Evolutionary conservation across 106 monocot species (phyloP), one percentile per base, ranked within the genome.

Genomic region (Gastrodia elata): DNA sequence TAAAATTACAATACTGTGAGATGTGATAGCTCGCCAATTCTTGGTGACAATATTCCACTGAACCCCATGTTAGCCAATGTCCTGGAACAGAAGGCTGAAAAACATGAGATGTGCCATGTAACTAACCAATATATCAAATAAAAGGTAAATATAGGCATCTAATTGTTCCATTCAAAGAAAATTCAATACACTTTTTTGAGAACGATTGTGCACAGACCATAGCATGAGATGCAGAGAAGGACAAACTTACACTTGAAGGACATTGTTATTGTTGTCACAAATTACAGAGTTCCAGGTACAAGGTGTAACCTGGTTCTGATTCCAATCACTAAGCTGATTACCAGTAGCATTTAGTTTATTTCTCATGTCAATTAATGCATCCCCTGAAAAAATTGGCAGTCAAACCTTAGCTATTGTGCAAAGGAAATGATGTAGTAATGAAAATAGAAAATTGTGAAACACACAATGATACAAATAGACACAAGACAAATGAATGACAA

Each of bases 311-410:
- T 86, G 90, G 79, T 98, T 93, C 68, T 49, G 64, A 41, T 82
- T 87, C 97, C 97, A 98, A 74, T 86, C 82, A 52, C 72, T n/a
- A 49, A 98, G 88, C 76, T 93, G 93, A 83, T 80, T 74, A 43
- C 28, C 65, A 28, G 74, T 65, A 27, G 86, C 91, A 78, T 90
- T 93, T 39, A 98, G 74, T 55, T 80, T 77, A 41, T 22, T 34
- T 79, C 75, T 98, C 93, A 98, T 83, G 69, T 86, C 90, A 83
- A 69, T 49, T 32, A 98, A 80, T 72, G 90, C 88, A 73, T 90
- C 88, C 38, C 83, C 97, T 93, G 90, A 2, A 70, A 73, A 72
- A 33, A 70, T 52, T 52, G 3, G 32, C 4, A 79, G 57, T 13
- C 32, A 32, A 16, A 16, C 27, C 33, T 72, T 39, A 39, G 69